phyloP scores from a whole-genome alignment of 139 green algal species.

The Coccomyxa sp. region DNA sequence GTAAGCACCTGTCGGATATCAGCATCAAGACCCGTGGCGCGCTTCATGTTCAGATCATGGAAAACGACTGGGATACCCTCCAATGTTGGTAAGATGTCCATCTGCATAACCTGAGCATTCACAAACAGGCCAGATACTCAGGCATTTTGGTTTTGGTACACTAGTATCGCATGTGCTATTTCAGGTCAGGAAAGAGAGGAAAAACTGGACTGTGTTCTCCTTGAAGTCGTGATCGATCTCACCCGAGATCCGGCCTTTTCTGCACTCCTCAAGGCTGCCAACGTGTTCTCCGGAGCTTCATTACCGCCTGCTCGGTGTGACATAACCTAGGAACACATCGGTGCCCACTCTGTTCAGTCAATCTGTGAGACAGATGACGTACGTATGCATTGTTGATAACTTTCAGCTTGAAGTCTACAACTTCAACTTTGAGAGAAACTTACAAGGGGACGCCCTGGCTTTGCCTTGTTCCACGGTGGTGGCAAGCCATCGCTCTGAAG shows the following conservation, averaged over 20 bases:
- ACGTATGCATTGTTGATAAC: too few species aligned
- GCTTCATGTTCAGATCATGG: neutral
- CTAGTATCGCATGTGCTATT: too few species aligned
- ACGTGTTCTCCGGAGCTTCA: neutral
- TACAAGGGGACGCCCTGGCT: neutral
- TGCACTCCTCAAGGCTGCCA: neutral
- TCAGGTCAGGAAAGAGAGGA: too few species aligned
- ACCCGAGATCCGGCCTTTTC: neutral
- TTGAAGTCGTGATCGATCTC: too few species aligned
- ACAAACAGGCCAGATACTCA: too few species aligned
- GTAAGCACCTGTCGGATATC: neutral
- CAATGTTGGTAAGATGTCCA: neutral
- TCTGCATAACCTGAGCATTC: neutral
- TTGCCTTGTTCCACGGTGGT: neutral
- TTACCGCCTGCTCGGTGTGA: neutral
- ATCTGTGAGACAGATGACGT: too few species aligned
- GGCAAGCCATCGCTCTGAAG: neutral
- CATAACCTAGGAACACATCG: neutral
- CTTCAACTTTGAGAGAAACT: too few species aligned
- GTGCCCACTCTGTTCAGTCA: too few species aligned
- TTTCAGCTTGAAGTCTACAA: too few species aligned
- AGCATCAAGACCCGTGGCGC: neutral
- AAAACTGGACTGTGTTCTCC: too few species aligned
- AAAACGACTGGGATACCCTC: slow-evolving; percentile 1
- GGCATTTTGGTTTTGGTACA: too few species aligned